Evolutionary conservation across 192 early-diverging fungal species (phyloP).

Genomic region (Entomortierella lignicola): DNA sequence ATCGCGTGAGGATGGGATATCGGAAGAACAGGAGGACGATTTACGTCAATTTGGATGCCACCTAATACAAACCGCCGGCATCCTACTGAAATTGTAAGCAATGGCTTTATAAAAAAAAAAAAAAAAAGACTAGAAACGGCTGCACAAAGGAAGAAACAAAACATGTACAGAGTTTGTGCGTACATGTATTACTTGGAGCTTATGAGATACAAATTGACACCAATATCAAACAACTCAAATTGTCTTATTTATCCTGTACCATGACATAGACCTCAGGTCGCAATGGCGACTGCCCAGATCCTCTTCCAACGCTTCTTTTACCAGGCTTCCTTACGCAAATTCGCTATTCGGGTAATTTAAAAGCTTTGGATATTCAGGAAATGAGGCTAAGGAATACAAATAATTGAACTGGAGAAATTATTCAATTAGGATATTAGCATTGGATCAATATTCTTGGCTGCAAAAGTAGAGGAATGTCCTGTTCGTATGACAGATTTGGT

Average conservation of each 20-base stretch:
- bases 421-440: conserved; percentile 71
- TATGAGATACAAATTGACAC: too few relatives aligned
- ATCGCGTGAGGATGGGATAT: conserved; percentile 69
- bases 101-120: neutral
- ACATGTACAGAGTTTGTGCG: neutral
- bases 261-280: conserved; percentile 83
- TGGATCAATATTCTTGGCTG: conserved; percentile 79
- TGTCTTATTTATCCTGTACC: neutral
- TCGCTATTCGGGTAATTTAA: conserved; percentile 69
- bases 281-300: conserved; percentile 96
- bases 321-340: conserved; percentile 77
- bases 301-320: conserved; percentile 95
- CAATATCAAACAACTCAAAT: neutral
- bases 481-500: conserved; percentile 84
- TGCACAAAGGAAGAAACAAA: neutral
- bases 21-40: conserved; percentile 75
- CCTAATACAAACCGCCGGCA: conserved; percentile 86
- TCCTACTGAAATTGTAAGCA: conserved; percentile 78
- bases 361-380: neutral
- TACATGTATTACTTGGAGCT: too few relatives aligned
- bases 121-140: neutral
- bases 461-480: conserved; percentile 87
- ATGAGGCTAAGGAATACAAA: too few relatives aligned
- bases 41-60: conserved; percentile 83
- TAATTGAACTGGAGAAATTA: neutral